Base-by-base conservation (phyloP, 129 eudicot species). In the Flaveria trinervia region DNA sequence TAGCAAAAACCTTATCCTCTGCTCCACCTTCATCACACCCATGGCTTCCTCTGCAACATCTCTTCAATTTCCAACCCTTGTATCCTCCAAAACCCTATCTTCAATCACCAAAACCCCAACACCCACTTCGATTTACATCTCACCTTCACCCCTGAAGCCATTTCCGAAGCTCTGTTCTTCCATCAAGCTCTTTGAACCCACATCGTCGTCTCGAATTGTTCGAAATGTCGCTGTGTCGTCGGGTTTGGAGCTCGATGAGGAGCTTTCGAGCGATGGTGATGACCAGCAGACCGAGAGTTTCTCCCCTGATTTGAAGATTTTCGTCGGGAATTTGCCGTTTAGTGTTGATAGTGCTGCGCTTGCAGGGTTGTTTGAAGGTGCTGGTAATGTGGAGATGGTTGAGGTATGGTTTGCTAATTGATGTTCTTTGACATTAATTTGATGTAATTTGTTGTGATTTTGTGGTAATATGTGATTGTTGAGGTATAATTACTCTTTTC, bases 321-420 rank as follows among this genome's bases (percentile, higher is more conserved):
- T 94, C 18, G 99, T 91, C 10, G 97, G 99, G 12, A 94, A 94
- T 52, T 85, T 94, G 83, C 93, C 99, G 8, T 94, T 94, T 67
- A 83, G 39, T 22, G 96, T 85, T 11, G 99, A 94, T 57, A 94
- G 99, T 23, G 86, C 97, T 65, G 82, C 82, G 10, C 97, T 94
- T 67, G 99, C 99, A 73, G 92, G 80, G 3, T 77, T 94, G 87
- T 94, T 94, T 57, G 96, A 83, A 30, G 66, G 43, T 23, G 97
- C 96, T 49, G 99, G 97, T 11, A 89, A 83, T 77, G 99, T 94
- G 68, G 88, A 91, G 83, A 94, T 91, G 99, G 99, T 91, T 82
- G 99, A 94, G 97, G 99, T 94, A 80, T 87, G 41, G 41, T 1
- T 36, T 36, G 41, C 5, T 36, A 76, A 11, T 4, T 65, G 7